A percentile compares a stretch with the other conserved stretches of the same genome.
Evolutionary conservation across 768 basidiomycete species (phyloP).

Genomic region (Porpolomopsis calyptriformis): DNA sequence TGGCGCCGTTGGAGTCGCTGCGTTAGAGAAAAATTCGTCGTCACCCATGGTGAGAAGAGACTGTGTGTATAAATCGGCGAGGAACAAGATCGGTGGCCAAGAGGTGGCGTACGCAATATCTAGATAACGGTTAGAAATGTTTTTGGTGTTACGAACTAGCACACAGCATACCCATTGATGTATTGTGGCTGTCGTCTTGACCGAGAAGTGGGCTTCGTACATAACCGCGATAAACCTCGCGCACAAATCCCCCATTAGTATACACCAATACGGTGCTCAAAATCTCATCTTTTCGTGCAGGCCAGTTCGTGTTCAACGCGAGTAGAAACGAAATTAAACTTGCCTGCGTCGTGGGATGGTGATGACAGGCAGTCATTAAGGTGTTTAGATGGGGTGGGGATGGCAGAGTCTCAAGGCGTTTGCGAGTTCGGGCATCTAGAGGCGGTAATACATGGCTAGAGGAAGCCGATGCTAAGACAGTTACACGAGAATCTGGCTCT

Average conservation of each 20-base stretch:
- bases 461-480: slow-evolving; percentile 22
- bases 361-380: slow-evolving; percentile 37
- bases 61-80: slow-evolving; percentile 75
- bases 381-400: slow-evolving; percentile 42
- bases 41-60: slow-evolving; percentile 87
- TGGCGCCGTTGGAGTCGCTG: slow-evolving; percentile 19
- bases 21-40: slow-evolving; percentile 80
- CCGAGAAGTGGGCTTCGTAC: slow-evolving; percentile 57
- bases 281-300: slow-evolving; percentile 43
- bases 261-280: slow-evolving; percentile 42
- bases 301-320: slow-evolving; percentile 50
- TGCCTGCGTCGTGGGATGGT: slow-evolving; percentile 28
- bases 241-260: slow-evolving; percentile 49
- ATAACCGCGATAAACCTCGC: slow-evolving; percentile 63
- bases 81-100: slow-evolving; percentile 68
- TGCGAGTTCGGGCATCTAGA: slow-evolving; percentile 49
- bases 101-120: slow-evolving; percentile 34
- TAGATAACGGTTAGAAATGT: slow-evolving; percentile 11
- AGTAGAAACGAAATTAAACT: slow-evolving; percentile 50
- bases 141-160: neutral
- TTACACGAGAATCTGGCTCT: slow-evolving; percentile 27
- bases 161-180: slow-evolving; percentile 16
- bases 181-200: slow-evolving; percentile 31
- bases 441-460: slow-evolving; percentile 23
- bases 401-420: slow-evolving; percentile 51